Conservation (phyloP, 140 eudicot genomes). For the Oenanthe javanica region DNA sequence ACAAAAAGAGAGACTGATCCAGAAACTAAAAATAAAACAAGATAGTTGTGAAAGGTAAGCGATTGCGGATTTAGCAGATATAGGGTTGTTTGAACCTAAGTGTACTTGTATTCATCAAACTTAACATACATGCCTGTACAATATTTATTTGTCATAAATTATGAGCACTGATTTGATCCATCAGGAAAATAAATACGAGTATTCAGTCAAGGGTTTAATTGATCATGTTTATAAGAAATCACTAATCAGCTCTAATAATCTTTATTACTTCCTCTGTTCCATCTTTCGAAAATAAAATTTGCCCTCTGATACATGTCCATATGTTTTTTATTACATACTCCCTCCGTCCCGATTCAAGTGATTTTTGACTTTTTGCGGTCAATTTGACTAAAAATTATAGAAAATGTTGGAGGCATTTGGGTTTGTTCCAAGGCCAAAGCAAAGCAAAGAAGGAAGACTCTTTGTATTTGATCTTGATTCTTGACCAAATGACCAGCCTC, state of each 20-base stretch:
- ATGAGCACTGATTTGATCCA: neutral
- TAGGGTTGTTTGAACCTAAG: neutral
- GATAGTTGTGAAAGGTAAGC: neutral
- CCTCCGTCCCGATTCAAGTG: too few relatives aligned
- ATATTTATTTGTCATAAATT: neutral
- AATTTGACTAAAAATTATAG: too few relatives aligned
- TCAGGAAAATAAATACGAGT: neutral
- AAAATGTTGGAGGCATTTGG: too few relatives aligned
- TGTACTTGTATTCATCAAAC: neutral
- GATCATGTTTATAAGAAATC: neutral
- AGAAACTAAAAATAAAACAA: neutral
- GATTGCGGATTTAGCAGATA: neutral
- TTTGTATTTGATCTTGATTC: too few relatives aligned
- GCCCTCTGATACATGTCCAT: too few relatives aligned
- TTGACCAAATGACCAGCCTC: too few relatives aligned
- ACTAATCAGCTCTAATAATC: neutral
- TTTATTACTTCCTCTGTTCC: neutral
- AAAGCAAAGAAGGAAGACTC: too few relatives aligned
- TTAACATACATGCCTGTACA: neutral
- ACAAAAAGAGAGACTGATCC: conserved; percentile 67
- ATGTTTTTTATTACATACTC: too few relatives aligned
- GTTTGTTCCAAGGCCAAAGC: too few relatives aligned
- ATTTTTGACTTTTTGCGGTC: too few relatives aligned
- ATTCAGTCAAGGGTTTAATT: neutral
- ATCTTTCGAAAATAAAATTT: too few relatives aligned